A percentile compares a stretch with the other conserved stretches of the same genome.
These are phyloP conservation scores for Stemphylium lycopersici DNA, from an alignment of 2,329 filamentous ascomycete species.

Conservation along the genomic window DNA sequence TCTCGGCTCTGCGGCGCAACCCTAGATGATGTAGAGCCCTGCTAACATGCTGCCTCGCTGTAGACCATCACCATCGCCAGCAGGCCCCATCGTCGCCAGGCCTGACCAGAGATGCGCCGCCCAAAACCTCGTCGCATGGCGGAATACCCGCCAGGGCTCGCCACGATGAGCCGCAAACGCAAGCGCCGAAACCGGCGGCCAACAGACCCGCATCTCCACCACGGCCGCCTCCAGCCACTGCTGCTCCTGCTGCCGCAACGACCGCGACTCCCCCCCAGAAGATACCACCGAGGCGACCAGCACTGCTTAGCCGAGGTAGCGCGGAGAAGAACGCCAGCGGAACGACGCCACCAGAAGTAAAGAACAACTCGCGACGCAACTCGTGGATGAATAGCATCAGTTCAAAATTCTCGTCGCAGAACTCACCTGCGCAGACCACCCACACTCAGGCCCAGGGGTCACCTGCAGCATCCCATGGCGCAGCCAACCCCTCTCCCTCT, in stretches of 20 bases:
- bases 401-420: constrained; percentile 80
- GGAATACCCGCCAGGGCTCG: constrained; percentile 29
- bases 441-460: constrained; percentile 44
- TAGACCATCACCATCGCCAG: constrained; percentile 47
- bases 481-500: constrained; percentile 59
- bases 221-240: constrained; percentile 29
- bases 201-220: constrained; percentile 35
- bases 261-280: constrained; percentile 33
- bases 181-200: constrained; percentile 20
- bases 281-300: constrained; percentile 47
- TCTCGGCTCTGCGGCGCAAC: constrained; percentile 24
- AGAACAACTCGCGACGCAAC: constrained; percentile 59
- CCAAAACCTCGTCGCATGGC: constrained; percentile 45
- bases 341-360: constrained; percentile 38
- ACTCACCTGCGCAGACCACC: constrained; percentile 41
- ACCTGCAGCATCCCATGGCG: constrained; percentile 49
- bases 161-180: constrained; percentile 23
- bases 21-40: constrained; percentile 13
- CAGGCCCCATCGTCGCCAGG: constrained; percentile 46
- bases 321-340: constrained; percentile 43
- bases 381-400: constrained; percentile 96
- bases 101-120: constrained; percentile 40
- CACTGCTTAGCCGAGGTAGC: constrained; percentile 51
- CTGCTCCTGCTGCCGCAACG: constrained; percentile 19
- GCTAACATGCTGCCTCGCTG: constrained; percentile 24